These are phyloP conservation scores for Fusarium sp. DNA, from an alignment of 2,329 filamentous ascomycete species.

Conservation along the genomic window DNA sequence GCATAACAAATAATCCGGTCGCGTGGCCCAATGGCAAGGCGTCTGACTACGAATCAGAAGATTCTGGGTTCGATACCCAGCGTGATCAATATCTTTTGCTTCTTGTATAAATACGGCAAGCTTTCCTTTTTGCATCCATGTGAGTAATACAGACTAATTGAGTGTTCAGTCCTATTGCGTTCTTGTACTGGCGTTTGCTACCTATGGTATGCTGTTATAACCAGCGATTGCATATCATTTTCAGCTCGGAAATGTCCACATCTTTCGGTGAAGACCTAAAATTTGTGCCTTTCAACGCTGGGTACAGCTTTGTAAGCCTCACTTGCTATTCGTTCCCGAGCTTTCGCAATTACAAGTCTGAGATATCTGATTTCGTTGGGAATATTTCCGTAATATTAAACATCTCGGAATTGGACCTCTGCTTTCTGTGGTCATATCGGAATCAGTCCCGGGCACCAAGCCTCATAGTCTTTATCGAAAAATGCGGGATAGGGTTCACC, in stretches of 20 bases:
- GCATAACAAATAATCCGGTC: slow-evolving; percentile 7
- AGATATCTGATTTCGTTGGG: background rate
- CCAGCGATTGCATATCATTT: no score
- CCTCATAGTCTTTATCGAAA: background rate
- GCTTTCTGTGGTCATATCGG: background rate
- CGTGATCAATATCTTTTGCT: slow-evolving; percentile 24
- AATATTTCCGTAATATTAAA: background rate
- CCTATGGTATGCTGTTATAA: no score
- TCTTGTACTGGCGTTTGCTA: no score
- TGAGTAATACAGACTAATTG: rapidly evolving
- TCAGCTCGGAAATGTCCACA: no score
- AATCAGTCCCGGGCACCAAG: background rate
- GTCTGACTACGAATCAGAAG: slow-evolving; percentile 48
- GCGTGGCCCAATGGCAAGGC: slow-evolving; percentile 46
- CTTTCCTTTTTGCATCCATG: background rate
- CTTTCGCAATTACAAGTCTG: background rate
- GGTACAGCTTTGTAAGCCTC: background rate
- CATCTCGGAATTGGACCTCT: background rate
- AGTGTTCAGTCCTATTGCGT: rapidly evolving
- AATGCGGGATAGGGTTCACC: background rate
- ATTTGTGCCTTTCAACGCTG: background rate
- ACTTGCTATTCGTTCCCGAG: background rate
- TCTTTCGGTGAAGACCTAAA: no score
- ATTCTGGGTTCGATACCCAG: slow-evolving; percentile 45
- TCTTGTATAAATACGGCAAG: rapidly evolving